These are phyloP conservation scores for Trichosporon coremiiforme DNA, from an alignment of 1,284 basidiomycete genomes.

Conservation along the genomic window DNA sequence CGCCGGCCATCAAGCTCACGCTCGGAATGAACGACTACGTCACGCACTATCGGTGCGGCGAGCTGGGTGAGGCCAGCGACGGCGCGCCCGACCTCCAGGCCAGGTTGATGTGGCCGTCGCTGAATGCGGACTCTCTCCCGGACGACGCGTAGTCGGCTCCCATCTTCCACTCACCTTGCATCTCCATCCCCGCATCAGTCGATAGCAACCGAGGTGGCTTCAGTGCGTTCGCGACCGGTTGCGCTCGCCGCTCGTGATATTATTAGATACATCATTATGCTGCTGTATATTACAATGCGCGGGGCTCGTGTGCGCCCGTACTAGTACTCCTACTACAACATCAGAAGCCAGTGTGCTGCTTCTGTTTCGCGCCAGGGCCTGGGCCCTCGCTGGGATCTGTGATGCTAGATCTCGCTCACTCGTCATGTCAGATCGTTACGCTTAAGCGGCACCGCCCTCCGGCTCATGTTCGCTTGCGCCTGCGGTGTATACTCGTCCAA, in stretches of 20 bases:
- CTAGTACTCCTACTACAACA: background rate
- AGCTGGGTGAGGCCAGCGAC: slow-evolving; percentile 59
- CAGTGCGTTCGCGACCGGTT: no score
- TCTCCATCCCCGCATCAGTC: no score
- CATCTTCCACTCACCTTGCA: no score
- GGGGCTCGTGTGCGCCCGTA: background rate
- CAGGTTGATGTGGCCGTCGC: slow-evolving; percentile 57
- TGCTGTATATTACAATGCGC: background rate
- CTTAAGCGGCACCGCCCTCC: no score
- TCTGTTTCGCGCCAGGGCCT: background rate
- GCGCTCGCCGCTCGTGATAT: background rate
- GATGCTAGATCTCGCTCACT: background rate
- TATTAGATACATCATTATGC: background rate
- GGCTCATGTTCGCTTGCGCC: background rate
- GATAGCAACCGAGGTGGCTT: no score
- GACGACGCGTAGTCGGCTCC: slow-evolving; percentile 25
- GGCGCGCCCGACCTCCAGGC: slow-evolving; percentile 61
- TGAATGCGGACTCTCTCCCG: slow-evolving; percentile 20
- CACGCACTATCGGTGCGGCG: slow-evolving; percentile 58
- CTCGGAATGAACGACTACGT: slow-evolving; percentile 63
- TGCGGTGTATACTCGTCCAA: background rate
- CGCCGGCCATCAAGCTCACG: slow-evolving; percentile 70
- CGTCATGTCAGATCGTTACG: slow-evolving; percentile 1
- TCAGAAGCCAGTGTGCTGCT: background rate
- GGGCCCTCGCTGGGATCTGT: no score